Base-by-base conservation (phyloP, 306 rosid genomes). In the Ceratonia siliqua region DNA sequence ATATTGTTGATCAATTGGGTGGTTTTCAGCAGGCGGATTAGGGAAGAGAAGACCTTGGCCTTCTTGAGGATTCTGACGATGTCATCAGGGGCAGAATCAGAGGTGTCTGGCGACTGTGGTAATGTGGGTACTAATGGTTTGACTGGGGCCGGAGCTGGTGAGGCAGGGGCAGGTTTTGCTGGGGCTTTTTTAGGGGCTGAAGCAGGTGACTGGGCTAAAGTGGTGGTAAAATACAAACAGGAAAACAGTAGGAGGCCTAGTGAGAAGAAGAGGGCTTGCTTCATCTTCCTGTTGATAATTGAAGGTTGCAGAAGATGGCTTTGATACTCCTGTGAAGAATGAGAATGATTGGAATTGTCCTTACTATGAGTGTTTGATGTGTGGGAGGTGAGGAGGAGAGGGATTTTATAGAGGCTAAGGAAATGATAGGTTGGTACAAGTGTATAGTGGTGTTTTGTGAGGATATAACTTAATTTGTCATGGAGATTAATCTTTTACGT, bases 1-100 rank as follows among this genome's bases (percentile, higher is more conserved):
- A 82, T 68, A 72, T 78, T 74, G 79, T 74, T 78, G 73, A 82
- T 78, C 43, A 77, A 77, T 68, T 82, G 80, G 0, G 86, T 78
- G 10, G 86, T 67, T 78, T 82, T 82, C 1, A 82, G 63, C 14
- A 82, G 77, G 0, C 86, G 82, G n/a, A 73, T 73, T 7, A 78
- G 82, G 63, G 68, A 63, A 1, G 41, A n/a, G 77, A 78, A 77
- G 3, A 14, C 73, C 36, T 73, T 78, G 6, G 86, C 86, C 73
- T 82, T 82, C n/a, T 41, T 78, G 12, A 82, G 76, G 50, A 82
- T 77, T 50, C 61, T 77, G 35, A 75, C 69, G 54, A 77, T 77
- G 76, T 77, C 81, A 1, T 77, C 81, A 6, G 61, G 68, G 70
- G 43, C 61, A 3, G 81, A 57, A 62, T 77, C 81, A 12, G 76